These are phyloP conservation scores for Corymbia maculata DNA, from an alignment of 345 rosid genomes.

Conservation along the genomic window DNA sequence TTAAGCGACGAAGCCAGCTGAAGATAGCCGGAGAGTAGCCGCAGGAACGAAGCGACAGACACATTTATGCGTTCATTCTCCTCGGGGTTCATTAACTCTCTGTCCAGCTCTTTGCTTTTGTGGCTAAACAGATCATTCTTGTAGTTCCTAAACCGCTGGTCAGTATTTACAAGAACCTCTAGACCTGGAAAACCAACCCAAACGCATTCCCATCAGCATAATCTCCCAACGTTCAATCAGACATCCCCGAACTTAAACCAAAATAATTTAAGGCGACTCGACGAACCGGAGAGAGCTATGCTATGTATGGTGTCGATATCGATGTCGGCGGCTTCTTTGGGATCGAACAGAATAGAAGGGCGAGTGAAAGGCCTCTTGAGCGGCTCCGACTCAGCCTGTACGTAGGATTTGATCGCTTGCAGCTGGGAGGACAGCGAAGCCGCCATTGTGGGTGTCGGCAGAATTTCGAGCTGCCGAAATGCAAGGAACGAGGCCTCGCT, in stretches of 20 bases:
- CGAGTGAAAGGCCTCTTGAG: constrained; percentile 45
- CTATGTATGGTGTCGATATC: constrained; percentile 53
- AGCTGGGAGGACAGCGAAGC: constrained; percentile 57
- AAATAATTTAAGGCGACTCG: not conserved
- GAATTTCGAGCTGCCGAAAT: not conserved
- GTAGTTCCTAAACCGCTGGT: constrained; percentile 63
- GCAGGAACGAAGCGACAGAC: constrained; percentile 46
- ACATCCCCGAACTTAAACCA: not conserved
- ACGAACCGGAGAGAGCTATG: constrained; percentile 51
- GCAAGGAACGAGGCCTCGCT: not conserved
- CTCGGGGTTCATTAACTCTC: constrained; percentile 55
- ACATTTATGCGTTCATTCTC: constrained; percentile 54
- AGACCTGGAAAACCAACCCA: constrained; percentile 44
- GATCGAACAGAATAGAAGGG: constrained; percentile 43
- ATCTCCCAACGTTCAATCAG: not conserved
- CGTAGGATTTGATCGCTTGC: constrained; percentile 40
- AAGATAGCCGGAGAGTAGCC: constrained; percentile 63
- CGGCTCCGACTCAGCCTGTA: constrained; percentile 45
- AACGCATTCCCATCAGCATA: not conserved
- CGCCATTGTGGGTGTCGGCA: constrained; percentile 27
- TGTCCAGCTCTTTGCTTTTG: constrained; percentile 68
- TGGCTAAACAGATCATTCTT: constrained; percentile 59
- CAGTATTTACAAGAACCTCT: constrained; percentile 47
- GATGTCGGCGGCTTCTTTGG: constrained; percentile 68
- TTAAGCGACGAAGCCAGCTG: constrained; percentile 48